phyloP scores from a whole-genome alignment of 352 stramenopile genomes.

The Sclerospora graminicola region DNA sequence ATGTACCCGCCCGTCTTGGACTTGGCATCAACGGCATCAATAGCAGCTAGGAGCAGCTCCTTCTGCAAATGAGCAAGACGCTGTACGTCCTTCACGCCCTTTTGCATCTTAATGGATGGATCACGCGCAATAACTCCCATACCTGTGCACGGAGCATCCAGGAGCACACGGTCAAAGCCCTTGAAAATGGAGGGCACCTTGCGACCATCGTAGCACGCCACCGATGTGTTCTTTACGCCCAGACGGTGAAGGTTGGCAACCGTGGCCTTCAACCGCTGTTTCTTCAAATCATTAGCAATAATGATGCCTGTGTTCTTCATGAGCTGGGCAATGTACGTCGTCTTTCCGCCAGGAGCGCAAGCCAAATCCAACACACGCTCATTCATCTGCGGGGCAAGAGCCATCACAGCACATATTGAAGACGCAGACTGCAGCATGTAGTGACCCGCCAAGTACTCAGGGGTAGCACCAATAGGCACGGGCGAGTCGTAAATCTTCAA shows the following conservation, averaged over 20 bases:
- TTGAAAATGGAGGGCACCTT: conserved; percentile 92
- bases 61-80: conserved; percentile 97
- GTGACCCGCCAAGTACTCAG: conserved; percentile 98
- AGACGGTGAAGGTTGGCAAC: conserved; percentile 98
- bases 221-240: conserved; percentile 96
- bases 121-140: conserved; percentile 97
- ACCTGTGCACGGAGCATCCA: conserved; percentile 98
- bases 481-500: conserved; percentile 97
- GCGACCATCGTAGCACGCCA: conserved; percentile 95
- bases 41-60: conserved; percentile 96
- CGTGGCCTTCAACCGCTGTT: conserved; percentile 94
- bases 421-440: conserved; percentile 99
- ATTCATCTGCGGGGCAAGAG: conserved; percentile 92
- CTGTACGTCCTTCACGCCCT: conserved; percentile 88
- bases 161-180: conserved; percentile 96
- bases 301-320: conserved; percentile 99
- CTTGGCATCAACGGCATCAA: conserved; percentile 96
- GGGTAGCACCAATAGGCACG: conserved; percentile 98
- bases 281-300: conserved; percentile 98
- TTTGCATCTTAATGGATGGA: conserved; percentile 97
- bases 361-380: conserved; percentile 98
- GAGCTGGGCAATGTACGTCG: conserved; percentile 98
- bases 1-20: conserved; percentile 95
- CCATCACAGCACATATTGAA: conserved; percentile 98
- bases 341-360: conserved; percentile 97